Percentiles rank a stretch among this genome's conserved stretches.
phyloP scores from a whole-genome alignment of 2,329 filamentous ascomycete genomes.

The Ceratocystis huliohia region DNA sequence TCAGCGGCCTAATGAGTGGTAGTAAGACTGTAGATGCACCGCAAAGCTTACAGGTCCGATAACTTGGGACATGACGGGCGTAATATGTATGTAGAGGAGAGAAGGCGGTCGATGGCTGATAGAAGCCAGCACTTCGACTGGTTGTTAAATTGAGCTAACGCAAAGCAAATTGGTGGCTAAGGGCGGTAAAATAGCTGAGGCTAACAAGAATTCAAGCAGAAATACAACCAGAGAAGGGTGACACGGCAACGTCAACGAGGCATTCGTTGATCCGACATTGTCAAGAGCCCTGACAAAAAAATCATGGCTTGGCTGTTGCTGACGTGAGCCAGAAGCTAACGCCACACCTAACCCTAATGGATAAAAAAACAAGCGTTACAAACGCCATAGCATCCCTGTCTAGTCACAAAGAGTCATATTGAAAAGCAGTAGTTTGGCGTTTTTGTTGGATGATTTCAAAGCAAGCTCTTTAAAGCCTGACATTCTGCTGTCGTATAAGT shows the following conservation, averaged over 20 bases:
- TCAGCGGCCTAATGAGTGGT: neutral
- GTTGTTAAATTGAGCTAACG: neutral
- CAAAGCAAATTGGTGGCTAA: neutral
- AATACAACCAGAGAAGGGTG: neutral
- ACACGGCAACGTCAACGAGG: neutral
- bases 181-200: neutral
- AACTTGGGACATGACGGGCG: conserved; percentile 58
- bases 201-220: neutral
- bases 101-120: neutral
- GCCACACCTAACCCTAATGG: conserved; percentile 19
- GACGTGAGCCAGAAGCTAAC: neutral
- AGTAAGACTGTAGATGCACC: no score
- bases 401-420: neutral
- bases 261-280: neutral
- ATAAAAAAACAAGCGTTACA: neutral
- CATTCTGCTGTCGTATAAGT: conserved; percentile 4
- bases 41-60: conserved; percentile 54
- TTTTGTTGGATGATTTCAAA: conserved; percentile 29
- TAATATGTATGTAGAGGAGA: neutral
- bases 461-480: conserved; percentile 24
- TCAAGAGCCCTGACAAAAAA: conserved; percentile 15
- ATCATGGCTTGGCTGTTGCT: conserved; percentile 11
- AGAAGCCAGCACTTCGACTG: neutral
- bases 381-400: neutral
- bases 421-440: conserved; percentile 7